A percentile compares a stretch with the other conserved stretches of the same genome.
Conservation (phyloP, 257 asterid genomes). For the Solanum clarkiae region DNA sequence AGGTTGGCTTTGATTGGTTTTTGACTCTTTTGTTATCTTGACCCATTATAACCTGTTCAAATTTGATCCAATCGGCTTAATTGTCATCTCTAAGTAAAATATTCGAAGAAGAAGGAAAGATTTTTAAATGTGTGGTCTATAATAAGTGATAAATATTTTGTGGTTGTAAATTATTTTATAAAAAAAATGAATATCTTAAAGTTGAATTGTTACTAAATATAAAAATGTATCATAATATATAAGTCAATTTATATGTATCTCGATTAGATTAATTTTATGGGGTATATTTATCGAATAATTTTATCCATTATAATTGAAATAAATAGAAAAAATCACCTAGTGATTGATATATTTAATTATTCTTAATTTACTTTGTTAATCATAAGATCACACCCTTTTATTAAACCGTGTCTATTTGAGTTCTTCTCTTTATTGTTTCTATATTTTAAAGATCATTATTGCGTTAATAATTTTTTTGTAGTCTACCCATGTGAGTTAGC, state of each 20-base stretch:
- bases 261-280: neutral
- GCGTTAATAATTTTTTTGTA: neutral
- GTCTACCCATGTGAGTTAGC: neutral
- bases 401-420: neutral
- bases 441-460: neutral
- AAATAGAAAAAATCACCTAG: neutral
- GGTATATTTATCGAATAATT: neutral
- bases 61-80: too few species aligned
- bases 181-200: too few species aligned
- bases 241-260: neutral
- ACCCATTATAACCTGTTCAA: too few species aligned
- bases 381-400: neutral
- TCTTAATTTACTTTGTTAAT: neutral
- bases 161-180: too few species aligned
- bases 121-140: too few species aligned
- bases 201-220: too few species aligned
- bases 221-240: neutral
- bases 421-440: neutral
- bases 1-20: too few species aligned
- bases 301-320: rapidly evolving
- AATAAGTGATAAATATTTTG: too few species aligned
- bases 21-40: too few species aligned
- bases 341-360: neutral
- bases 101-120: too few species aligned
- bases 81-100: too few species aligned